Conservation (phyloP, 2,329 filamentous ascomycete genomes). For the Juglanconis oblonga region DNA sequence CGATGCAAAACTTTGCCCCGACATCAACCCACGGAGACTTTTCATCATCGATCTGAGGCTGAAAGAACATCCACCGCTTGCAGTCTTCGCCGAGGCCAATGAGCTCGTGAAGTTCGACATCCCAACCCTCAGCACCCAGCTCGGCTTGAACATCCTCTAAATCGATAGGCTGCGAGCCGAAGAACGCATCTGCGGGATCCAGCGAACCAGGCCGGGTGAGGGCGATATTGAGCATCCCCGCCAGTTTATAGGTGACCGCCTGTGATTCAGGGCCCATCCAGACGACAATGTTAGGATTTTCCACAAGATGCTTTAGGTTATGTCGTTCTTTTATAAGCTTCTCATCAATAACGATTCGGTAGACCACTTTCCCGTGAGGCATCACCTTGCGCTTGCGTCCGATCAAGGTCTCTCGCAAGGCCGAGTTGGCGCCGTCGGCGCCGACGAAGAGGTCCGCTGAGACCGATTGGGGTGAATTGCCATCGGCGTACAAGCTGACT, state of each 20-base stretch:
- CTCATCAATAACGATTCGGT: constrained; percentile 21
- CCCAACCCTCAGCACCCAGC: constrained; percentile 16
- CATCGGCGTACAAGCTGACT: constrained; percentile 17
- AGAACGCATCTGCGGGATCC: constrained; percentile 20
- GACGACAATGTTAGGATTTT: constrained; percentile 20
- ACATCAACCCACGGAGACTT: constrained; percentile 18
- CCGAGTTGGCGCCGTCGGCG: constrained; percentile 27
- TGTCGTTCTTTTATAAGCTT: constrained; percentile 17
- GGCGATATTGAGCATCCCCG: constrained; percentile 21
- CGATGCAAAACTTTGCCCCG: constrained; percentile 20
- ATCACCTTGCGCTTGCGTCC: constrained; percentile 18
- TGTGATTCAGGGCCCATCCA: constrained; percentile 22
- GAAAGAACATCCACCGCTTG: constrained; percentile 20
- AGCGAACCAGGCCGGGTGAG: constrained; percentile 22
- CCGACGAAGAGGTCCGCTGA: constrained; percentile 23
- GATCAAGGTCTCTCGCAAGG: constrained; percentile 15
- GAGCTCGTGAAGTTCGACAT: constrained; percentile 20
- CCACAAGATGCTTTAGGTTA: constrained; percentile 17
- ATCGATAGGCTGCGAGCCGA: constrained; percentile 18
- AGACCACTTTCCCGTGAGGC: constrained; percentile 23
- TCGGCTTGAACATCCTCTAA: constrained; percentile 16
- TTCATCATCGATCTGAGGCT: constrained; percentile 19
- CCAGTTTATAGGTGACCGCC: constrained; percentile 21
- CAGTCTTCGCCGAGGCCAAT: constrained; percentile 17
- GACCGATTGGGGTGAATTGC: constrained; percentile 11